A percentile compares a stretch with the other conserved stretches of the same genome.
Conservation (phyloP, 148 eudicot species). For the Camellia granthamiana region DNA sequence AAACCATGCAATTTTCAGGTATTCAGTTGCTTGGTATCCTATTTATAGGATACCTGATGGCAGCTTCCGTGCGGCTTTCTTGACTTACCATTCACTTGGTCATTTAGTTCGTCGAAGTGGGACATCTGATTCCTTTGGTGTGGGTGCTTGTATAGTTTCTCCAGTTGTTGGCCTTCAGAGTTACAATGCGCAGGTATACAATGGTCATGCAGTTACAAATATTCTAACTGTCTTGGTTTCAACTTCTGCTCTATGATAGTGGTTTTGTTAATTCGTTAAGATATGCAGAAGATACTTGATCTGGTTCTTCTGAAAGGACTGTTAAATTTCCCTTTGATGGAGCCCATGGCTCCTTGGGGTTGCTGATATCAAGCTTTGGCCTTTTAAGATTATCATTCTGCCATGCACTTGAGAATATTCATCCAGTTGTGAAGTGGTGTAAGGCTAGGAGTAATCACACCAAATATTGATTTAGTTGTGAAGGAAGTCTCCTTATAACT, state of each 20-base stretch:
- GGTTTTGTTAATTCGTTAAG: not conserved
- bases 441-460: not conserved
- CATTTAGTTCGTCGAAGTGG: constrained; percentile 28
- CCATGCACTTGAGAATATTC: not conserved
- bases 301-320: not conserved
- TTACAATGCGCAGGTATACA: constrained; percentile 51
- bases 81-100: constrained; percentile 60
- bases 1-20: constrained; percentile 31
- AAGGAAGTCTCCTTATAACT: not conserved
- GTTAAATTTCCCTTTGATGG: not conserved
- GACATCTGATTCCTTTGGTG: constrained; percentile 15
- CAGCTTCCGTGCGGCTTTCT: constrained; percentile 50
- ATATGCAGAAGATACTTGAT: not conserved
- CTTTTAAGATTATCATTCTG: not conserved
- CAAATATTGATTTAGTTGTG: not conserved
- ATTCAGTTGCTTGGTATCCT: constrained; percentile 64
- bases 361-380: constrained; percentile 2
- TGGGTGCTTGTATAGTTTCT: constrained; percentile 25
- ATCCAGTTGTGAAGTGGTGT: not conserved
- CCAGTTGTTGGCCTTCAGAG: constrained; percentile 54
- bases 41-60: constrained; percentile 59
- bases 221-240: not conserved
- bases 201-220: not conserved
- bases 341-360: not conserved
- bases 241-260: not conserved